phyloP scores from a whole-genome alignment of 2,329 filamentous ascomycete species.

The Alternaria sp. region DNA sequence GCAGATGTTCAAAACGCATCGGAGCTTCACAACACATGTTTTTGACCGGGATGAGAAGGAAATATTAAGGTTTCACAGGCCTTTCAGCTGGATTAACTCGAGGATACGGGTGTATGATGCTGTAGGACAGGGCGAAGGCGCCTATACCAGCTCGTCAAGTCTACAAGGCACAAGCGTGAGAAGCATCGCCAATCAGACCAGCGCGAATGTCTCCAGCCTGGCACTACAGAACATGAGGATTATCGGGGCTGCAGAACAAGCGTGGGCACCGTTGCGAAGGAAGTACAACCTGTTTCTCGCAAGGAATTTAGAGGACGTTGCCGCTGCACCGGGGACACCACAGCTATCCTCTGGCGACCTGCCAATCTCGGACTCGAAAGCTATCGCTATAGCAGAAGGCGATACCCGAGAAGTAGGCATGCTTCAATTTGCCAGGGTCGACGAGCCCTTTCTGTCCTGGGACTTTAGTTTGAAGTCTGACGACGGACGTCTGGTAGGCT shows the following conservation, averaged over 20 bases:
- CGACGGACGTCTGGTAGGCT: slow-evolving; percentile 63
- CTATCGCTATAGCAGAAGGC: slow-evolving; percentile 54
- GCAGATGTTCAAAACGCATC: slow-evolving; percentile 69
- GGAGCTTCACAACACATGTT: slow-evolving; percentile 71
- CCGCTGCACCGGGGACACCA: slow-evolving; percentile 49
- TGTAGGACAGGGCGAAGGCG: slow-evolving; percentile 26
- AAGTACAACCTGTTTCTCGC: slow-evolving; percentile 73
- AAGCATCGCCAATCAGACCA: slow-evolving; percentile 56
- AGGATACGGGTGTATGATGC: slow-evolving; percentile 56
- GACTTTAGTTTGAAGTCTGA: slow-evolving; percentile 67
- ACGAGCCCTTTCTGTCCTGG: slow-evolving; percentile 71
- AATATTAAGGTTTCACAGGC: slow-evolving; percentile 67
- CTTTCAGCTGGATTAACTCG: slow-evolving; percentile 70
- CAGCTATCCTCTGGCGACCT: slow-evolving; percentile 56
- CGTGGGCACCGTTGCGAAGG: slow-evolving; percentile 68
- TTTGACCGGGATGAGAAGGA: slow-evolving; percentile 69
- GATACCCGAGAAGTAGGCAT: slow-evolving; percentile 57
- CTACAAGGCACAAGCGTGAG: slow-evolving; percentile 56
- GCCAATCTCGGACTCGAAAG: slow-evolving; percentile 60
- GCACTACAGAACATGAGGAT: slow-evolving; percentile 67
- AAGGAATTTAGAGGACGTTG: slow-evolving; percentile 55
- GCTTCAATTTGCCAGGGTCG: slow-evolving; percentile 68
- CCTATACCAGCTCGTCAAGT: slow-evolving; percentile 53
- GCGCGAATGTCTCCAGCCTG: slow-evolving; percentile 63
- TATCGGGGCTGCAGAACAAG: slow-evolving; percentile 69